phyloP scores from a whole-genome alignment of 805 yeast genomes.

The Ogataea trehalophila region DNA sequence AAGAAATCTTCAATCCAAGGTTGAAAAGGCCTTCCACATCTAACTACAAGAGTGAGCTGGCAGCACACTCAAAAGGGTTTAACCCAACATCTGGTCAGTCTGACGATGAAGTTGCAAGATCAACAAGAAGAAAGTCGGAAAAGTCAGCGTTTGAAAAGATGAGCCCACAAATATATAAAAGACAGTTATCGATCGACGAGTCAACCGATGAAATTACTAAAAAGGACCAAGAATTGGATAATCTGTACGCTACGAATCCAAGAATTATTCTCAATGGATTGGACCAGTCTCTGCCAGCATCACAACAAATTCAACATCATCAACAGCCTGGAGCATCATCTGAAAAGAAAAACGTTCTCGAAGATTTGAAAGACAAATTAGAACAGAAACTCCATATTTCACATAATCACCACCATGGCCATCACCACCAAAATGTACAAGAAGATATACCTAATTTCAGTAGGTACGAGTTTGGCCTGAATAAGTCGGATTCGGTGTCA shows the following conservation, averaged over 20 bases:
- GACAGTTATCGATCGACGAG: conserved; percentile 12
- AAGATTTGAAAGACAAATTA: conserved; percentile 6
- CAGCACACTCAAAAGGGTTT: conserved; percentile 12
- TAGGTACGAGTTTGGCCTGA: conserved; percentile 10
- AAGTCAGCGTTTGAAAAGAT: conserved; percentile 16
- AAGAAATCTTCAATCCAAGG: conserved; percentile 7
- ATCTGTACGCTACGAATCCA: neutral
- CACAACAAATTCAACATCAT: no score
- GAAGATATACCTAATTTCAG: conserved; percentile 1
- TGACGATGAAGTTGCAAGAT: conserved; percentile 5
- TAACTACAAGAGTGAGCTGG: conserved; percentile 21
- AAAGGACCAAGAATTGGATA: neutral
- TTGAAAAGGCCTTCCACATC: conserved; percentile 12
- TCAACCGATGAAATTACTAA: neutral
- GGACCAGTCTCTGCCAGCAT: no score
- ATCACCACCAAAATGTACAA: neutral
- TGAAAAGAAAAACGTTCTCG: conserved; percentile 1
- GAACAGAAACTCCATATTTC: conserved; percentile 6
- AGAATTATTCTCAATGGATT: neutral
- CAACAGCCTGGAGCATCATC: no score
- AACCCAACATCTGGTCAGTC: no score
- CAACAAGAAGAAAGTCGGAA: conserved; percentile 18
- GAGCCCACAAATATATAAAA: conserved; percentile 20
- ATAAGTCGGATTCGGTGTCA: neutral
- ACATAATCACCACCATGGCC: neutral